Percentiles rank a stretch among this genome's conserved stretches.
Evolutionary conservation across 345 rosid species (phyloP).

Genomic region (Erucastrum elatum): DNA sequence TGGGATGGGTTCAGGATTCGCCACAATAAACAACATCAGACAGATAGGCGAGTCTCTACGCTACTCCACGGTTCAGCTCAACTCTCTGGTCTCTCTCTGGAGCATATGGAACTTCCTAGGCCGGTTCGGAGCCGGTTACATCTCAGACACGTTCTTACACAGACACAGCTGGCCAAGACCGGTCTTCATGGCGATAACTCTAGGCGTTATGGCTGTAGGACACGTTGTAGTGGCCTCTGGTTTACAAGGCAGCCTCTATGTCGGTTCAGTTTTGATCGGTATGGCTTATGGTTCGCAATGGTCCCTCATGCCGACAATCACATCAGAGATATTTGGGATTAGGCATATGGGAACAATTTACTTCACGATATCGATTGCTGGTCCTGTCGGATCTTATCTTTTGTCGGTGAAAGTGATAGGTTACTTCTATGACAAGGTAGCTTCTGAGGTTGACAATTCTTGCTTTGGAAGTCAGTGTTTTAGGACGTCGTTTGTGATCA

Average conservation of each 20-base stretch:
- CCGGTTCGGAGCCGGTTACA: slow-evolving; percentile 76
- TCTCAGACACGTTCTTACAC: slow-evolving; percentile 69
- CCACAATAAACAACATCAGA: slow-evolving; percentile 77
- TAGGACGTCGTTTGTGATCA: slow-evolving; percentile 71
- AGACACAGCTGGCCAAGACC: slow-evolving; percentile 70
- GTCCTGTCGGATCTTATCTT: slow-evolving; percentile 83
- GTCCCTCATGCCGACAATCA: slow-evolving; percentile 83
- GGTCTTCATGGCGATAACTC: slow-evolving; percentile 63
- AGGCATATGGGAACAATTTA: slow-evolving; percentile 82
- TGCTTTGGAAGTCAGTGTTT: slow-evolving; percentile 78
- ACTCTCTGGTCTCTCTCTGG: slow-evolving; percentile 68
- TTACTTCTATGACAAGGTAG: slow-evolving; percentile 66
- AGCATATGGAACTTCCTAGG: slow-evolving; percentile 96
- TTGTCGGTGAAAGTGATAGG: slow-evolving; percentile 83
- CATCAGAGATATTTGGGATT: slow-evolving; percentile 75
- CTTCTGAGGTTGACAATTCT: slow-evolving; percentile 46
- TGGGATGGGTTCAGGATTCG: slow-evolving; percentile 81
- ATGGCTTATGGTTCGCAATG: slow-evolving; percentile 84
- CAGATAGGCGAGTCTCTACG: slow-evolving; percentile 87
- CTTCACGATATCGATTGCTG: slow-evolving; percentile 75
- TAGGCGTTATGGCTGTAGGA: slow-evolving; percentile 55
- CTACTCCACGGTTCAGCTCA: slow-evolving; percentile 59
- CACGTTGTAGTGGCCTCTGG: slow-evolving; percentile 76
- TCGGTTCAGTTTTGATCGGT: slow-evolving; percentile 72
- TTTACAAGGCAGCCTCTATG: slow-evolving; percentile 53